Percentiles rank a stretch among this genome's conserved stretches.
Conservation (phyloP, 2,329 filamentous ascomycete species). For the Alternaria arborescens region DNA sequence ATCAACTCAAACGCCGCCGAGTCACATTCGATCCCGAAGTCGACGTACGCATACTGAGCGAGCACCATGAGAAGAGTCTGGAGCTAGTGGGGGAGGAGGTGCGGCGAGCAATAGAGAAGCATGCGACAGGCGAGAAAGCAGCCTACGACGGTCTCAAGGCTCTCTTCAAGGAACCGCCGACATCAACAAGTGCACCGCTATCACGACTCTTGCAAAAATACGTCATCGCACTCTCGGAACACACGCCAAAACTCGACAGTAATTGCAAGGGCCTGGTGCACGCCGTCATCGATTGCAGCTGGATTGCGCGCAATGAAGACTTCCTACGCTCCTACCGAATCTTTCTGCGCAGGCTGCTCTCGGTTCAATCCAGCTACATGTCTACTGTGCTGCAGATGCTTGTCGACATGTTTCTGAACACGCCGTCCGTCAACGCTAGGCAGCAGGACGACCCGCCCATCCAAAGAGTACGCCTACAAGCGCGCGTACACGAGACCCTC, state of each 20-base stretch:
- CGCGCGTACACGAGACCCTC: slow-evolving; percentile 78
- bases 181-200: slow-evolving; percentile 60
- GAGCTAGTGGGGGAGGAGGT: slow-evolving; percentile 70
- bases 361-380: slow-evolving; percentile 82
- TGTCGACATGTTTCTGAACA: slow-evolving; percentile 75
- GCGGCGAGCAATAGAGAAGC: slow-evolving; percentile 64
- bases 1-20: slow-evolving; percentile 55
- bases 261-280: slow-evolving; percentile 67
- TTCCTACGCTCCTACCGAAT: slow-evolving; percentile 66
- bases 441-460: slow-evolving; percentile 66
- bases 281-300: slow-evolving; percentile 66
- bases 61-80: slow-evolving; percentile 61
- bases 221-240: slow-evolving; percentile 65
- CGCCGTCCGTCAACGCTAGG: slow-evolving; percentile 63
- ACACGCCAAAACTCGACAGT: slow-evolving; percentile 63
- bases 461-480: slow-evolving; percentile 70
- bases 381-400: slow-evolving; percentile 79
- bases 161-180: slow-evolving; percentile 60
- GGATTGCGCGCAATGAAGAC: slow-evolving; percentile 68
- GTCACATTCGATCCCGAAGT: slow-evolving; percentile 61
- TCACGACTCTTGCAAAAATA: slow-evolving; percentile 65
- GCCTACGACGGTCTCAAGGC: slow-evolving; percentile 65
- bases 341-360: slow-evolving; percentile 72
- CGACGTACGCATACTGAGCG: slow-evolving; percentile 54
- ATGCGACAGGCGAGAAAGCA: slow-evolving; percentile 62